These are phyloP conservation scores for Salicornia ramosissima DNA, from an alignment of 148 eudicot species.

Conservation along the genomic window DNA sequence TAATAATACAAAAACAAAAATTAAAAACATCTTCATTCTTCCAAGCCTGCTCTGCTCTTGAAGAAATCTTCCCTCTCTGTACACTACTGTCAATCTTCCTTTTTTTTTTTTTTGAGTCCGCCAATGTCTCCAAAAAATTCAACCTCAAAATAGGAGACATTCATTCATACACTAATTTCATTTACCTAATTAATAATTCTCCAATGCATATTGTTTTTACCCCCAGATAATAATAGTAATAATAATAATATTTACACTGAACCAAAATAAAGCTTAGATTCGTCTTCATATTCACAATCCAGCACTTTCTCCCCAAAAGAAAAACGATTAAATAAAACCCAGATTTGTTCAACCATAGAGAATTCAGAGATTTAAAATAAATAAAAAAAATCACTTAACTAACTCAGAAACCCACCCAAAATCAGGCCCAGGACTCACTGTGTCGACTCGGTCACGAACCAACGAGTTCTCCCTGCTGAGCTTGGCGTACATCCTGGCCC, in stretches of 20 bases:
- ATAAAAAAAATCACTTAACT: conserved; percentile 25
- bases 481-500: conserved; percentile 59
- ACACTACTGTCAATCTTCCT: no score
- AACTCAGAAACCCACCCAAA: conserved; percentile 70
- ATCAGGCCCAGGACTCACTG: conserved; percentile 33
- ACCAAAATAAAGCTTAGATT: not conserved
- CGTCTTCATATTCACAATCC: conserved; percentile 14
- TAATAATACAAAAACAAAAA: no score
- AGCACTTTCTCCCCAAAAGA: no score
- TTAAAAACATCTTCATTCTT: no score
- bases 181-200: no score
- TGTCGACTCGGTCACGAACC: conserved; percentile 31
- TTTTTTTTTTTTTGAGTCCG: not conserved
- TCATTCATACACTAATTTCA: no score
- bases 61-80: no score
- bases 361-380: no score
- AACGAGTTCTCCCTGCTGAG: conserved; percentile 63
- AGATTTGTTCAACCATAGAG: no score
- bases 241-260: not conserved
- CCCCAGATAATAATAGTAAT: not conserved
- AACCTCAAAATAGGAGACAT: conserved; percentile 29
- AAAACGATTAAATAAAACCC: no score
- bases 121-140: conserved; percentile 17
- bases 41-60: no score
- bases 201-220: no score